These are phyloP conservation scores for Clavaria fumosa DNA, from an alignment of 768 basidiomycete species.

Conservation along the genomic window DNA sequence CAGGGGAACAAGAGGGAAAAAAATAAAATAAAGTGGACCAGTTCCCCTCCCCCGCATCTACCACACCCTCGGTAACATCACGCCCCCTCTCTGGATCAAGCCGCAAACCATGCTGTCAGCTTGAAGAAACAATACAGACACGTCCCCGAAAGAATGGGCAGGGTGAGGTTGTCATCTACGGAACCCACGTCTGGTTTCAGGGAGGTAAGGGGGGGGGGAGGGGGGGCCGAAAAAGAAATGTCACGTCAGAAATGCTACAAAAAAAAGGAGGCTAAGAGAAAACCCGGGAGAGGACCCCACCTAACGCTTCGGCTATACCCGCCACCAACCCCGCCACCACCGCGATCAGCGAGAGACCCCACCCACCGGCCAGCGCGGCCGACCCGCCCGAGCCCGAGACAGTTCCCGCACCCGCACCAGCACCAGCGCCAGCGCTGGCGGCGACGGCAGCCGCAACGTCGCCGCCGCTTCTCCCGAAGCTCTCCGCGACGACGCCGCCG, in stretches of 20 bases:
- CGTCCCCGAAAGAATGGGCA: slow-evolving; percentile 78
- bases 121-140: slow-evolving; percentile 27
- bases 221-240: slow-evolving; percentile 5
- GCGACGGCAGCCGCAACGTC: slow-evolving; percentile 21
- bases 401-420: slow-evolving; percentile 1
- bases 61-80: too few relatives aligned
- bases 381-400: slow-evolving; percentile 8
- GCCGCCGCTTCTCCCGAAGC: slow-evolving; percentile 45
- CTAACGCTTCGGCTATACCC: slow-evolving; percentile 79
- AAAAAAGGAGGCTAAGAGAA: slow-evolving; percentile 1
- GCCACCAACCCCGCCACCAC: slow-evolving; percentile 61
- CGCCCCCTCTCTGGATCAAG: too few relatives aligned
- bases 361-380: slow-evolving; percentile 22
- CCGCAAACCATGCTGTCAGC: background rate
- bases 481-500: slow-evolving; percentile 24
- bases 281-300: slow-evolving; percentile 32
- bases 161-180: slow-evolving; percentile 78
- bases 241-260: slow-evolving; percentile 4
- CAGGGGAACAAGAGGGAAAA: too few relatives aligned
- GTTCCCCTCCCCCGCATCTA: too few relatives aligned
- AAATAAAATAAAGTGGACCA: too few relatives aligned
- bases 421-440: too few relatives aligned
- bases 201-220: too few relatives aligned
- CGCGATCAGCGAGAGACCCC: slow-evolving; percentile 41
- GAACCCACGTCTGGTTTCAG: slow-evolving; percentile 53